Evolutionary conservation across 116 monocot genomes (phyloP), one percentile per base, ranked within the genome.

Genomic region (Phalaenopsis hybrid): DNA sequence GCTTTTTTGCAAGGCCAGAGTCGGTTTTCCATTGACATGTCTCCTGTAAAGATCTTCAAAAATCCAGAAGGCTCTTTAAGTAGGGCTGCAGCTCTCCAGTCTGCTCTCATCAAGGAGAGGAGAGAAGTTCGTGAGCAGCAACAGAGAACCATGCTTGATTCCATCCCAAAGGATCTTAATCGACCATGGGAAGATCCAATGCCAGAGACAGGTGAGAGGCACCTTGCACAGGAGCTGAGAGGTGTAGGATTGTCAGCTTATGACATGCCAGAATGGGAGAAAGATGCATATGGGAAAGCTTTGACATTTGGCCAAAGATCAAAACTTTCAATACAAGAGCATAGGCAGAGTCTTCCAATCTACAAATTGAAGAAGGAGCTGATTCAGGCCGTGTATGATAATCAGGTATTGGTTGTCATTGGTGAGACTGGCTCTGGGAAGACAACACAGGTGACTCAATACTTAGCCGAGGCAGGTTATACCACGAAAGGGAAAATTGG

Each of bases 181-280:
- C 83, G 97, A 41, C 97, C 97, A 0, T 97, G 97, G 97, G 97
- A 97, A 79, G 97, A 97, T 81, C 97, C 97, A 15, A 97, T 97
- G 91, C 97, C 41, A 4, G 97, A 97, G 76, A 92, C 92, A 7
- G 94, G 97, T 74, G 97, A 97, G 81, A 84, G 97, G 63, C 97
- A 97, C 75, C 91, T 97, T 34, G 97, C 97, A 7, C 97, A 97
- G 83, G 97, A 97, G 82, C 78, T 97, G 45, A 87, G 97, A 77
- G 97, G 97, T 84, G 94, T 97, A 23, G 97, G 97, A 0, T 88
- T 97, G 59, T 97, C 97, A 16, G 97, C 94, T n/a, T 97, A 97
- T 83, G 97, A 94, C 76, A 92, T 97, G 97, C 97, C 97, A 9
- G 97, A 97, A 70, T 97, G 97, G 97, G 94, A 97, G 78, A 97